A percentile compares a stretch with the other conserved stretches of the same genome.
Conservation (phyloP, 169 alveolate species). For the Plasmodium falciparum region DNA sequence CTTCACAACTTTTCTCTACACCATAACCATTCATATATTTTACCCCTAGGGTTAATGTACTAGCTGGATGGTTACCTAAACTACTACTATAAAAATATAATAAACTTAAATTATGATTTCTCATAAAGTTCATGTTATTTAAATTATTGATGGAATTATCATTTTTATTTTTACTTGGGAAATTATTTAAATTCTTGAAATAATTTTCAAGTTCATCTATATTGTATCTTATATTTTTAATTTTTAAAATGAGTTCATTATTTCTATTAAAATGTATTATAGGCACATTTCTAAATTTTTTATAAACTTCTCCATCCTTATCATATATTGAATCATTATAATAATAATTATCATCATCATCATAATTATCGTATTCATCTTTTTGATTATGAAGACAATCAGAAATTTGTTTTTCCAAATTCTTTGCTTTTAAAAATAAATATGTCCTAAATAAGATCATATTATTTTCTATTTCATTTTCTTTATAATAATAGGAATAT, state of each 20-base stretch:
- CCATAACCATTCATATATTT: conserved; percentile 73
- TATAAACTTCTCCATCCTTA: not conserved
- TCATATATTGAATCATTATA: too few relatives aligned
- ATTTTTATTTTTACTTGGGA: conserved; percentile 6
- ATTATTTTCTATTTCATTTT: conserved; percentile 24
- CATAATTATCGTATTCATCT: not conserved
- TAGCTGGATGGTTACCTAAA: conserved; percentile 67
- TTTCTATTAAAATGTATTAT: conserved; percentile 16
- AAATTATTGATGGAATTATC: conserved; percentile 14
- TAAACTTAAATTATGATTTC: conserved; percentile 52
- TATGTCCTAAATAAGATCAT: conserved; percentile 15
- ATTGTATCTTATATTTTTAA: conserved; percentile 59
- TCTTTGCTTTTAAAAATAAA: conserved; percentile 1
- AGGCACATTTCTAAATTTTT: conserved; percentile 22
- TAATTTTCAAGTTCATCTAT: conserved; percentile 40
- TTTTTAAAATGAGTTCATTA: conserved; percentile 19
- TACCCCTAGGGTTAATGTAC: conserved; percentile 44
- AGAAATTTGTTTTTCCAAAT: not conserved
- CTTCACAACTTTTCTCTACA: conserved; percentile 45
- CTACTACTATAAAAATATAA: conserved; percentile 67
- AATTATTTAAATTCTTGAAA: conserved; percentile 22
- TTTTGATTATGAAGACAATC: not conserved
- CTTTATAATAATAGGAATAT: conserved; percentile 45
- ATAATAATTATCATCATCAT: not conserved
- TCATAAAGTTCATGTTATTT: not conserved